phyloP scores from a whole-genome alignment of 352 stramenopile species.

The Phytopythium vexans region DNA sequence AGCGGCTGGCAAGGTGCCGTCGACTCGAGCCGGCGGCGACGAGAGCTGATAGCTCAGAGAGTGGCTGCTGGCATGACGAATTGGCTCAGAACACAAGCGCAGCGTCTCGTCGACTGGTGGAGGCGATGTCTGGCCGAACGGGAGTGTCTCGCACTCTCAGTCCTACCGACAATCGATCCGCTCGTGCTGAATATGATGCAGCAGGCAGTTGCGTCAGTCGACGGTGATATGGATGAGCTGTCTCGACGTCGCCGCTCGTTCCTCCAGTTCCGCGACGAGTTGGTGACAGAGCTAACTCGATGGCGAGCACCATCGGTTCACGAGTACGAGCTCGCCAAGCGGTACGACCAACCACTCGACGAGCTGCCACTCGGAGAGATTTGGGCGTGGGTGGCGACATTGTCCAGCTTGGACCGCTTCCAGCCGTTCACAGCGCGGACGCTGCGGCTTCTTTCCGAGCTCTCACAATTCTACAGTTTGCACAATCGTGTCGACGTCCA shows the following conservation, averaged over 20 bases:
- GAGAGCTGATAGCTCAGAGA: slow-evolving; percentile 6
- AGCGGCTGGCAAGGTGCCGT: too few species aligned
- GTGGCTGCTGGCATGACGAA: slow-evolving; percentile 4
- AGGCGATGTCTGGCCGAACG: neutral
- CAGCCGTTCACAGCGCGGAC: slow-evolving; percentile 24
- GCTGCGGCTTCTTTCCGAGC: slow-evolving; percentile 18
- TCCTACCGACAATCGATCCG: slow-evolving; percentile 1
- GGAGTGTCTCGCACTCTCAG: neutral
- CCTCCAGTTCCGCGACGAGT: slow-evolving; percentile 8
- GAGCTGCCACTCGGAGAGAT: slow-evolving; percentile 22
- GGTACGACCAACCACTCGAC: slow-evolving; percentile 27
- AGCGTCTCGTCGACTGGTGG: neutral
- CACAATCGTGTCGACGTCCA: slow-evolving; percentile 26
- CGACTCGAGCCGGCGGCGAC: neutral
- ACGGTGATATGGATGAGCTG: neutral
- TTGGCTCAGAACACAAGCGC: neutral
- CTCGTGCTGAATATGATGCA: slow-evolving; percentile 3
- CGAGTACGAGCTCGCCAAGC: slow-evolving; percentile 20
- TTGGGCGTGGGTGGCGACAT: slow-evolving; percentile 17
- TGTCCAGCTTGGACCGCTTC: slow-evolving; percentile 24
- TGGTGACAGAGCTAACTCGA: slow-evolving; percentile 20
- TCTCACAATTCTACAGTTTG: slow-evolving; percentile 31
- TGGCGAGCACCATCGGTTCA: slow-evolving; percentile 27
- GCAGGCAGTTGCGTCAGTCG: neutral
- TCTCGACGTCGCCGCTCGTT: slow-evolving; percentile 7